Base-by-base conservation (phyloP, 2,329 filamentous ascomycete species). In the Tolypocladium tundrense region DNA sequence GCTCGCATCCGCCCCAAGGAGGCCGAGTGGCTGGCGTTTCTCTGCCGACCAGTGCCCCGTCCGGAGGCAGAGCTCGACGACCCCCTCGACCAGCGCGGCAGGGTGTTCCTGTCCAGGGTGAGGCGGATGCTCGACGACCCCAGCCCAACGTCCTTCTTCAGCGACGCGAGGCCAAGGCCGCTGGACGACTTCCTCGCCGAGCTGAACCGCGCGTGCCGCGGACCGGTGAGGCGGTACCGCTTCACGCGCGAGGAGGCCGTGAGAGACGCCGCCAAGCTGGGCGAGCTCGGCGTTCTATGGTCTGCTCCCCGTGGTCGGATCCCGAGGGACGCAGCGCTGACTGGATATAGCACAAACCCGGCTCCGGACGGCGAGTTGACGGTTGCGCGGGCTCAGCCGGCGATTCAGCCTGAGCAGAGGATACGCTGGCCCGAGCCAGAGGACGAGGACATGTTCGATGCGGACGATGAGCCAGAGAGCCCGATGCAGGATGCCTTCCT, bases 81-180 rank as follows among this genome's bases (percentile, higher is more conserved):
- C 4, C 43, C 45, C 0, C 52, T 64, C n/a, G 57, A 57, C 2
- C 45, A 21, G 19, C 31, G 39, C 16, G 55, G 60, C 24, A 58
- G 54, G 19, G 37, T 70, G 9, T 64, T 71, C 54, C 57, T 64
- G 21, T 50, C 58, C 16, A 64, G 67, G 42, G 60, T 67, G 4
- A 50, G 59, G n/a, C 54, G 58, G 4, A 63, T 70, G 56, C 58
- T 71, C 55, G 45, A 59, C 0, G 63, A 68, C 11, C 42, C 60
- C 13, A 58, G 58, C 14, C 59, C 60, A 4, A 13, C 62, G 5
- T 52, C 58, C 5, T 37, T 62, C 4, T 69, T 67, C 42, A 39
- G 53, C n/a, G 60, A 63, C 14, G 24, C 16, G 9, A 35, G 58
- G 24, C 51, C 52, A 0, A 54, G 66, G 65, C 27, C 58, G 57